Base-by-base conservation (phyloP, 768 basidiomycete genomes). In the Crepidotus variabilis region DNA sequence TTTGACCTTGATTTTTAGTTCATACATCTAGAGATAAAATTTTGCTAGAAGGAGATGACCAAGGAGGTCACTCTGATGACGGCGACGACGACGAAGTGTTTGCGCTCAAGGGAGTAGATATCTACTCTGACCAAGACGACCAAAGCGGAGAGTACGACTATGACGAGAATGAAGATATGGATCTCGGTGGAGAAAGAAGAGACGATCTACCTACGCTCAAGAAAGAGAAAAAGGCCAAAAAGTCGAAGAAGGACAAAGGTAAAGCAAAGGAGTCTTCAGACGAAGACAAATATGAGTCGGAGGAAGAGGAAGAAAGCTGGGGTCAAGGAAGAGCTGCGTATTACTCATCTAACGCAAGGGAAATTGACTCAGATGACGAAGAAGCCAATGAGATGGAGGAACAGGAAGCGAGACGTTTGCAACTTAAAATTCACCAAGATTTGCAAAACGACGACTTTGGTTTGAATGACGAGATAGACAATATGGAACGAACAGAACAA, bases 371-470 rank as follows among this genome's bases (percentile, higher is more conserved):
- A 35, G 90, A 91, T 62, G 88, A 95, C 60, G 94, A 96, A 63
- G 94, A 96, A 69, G 90, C 85, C 33, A 83, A 90, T 64, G 88
- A 90, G 61, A 72, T 96, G 50, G 94, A 98, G 65, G 92, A 92
- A 67, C 85, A 88, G 66, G 94, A 98, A 69, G 91, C 90, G 6
- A 85, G 72, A 62, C 77, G 92, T 56, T 71, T 96, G 47, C 95
- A 96, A 69, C 69, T 73, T 35, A 94, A 91, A 72, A 76, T 82
- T 21, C 78, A 88, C 32, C 87, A 91, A 60, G 79, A 71, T 10
- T 78, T 96, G 77, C 71, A 62, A 8, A 90, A 92, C 46, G 85
- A 82, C 14, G 94, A 98, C 69, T 97, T 92, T 65, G 94, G 94
- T 10, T 73, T 98, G 45, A 82, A 78, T 22, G 91, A 89, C 59